phyloP scores from a whole-genome alignment of 208 protist genomes.

The Trypanosomatidae sp. region DNA sequence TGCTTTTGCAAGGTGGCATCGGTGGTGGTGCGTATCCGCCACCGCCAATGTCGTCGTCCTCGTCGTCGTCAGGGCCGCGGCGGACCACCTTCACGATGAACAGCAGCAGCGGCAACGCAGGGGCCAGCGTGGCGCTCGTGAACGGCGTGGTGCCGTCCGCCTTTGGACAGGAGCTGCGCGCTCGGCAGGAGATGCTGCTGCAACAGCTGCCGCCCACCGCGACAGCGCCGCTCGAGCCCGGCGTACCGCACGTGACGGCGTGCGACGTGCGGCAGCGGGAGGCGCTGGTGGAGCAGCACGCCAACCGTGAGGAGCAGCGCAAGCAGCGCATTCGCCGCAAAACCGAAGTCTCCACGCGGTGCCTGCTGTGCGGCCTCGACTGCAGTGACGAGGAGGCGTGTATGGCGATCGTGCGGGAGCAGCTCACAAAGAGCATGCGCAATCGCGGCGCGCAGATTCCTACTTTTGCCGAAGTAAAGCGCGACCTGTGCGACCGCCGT shows the following conservation, averaged over 20 bases:
- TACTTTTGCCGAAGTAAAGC: slow-evolving; percentile 45
- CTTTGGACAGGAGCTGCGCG: slow-evolving; percentile 35
- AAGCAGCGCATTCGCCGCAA: slow-evolving; percentile 69
- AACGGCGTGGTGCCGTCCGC: slow-evolving; percentile 50
- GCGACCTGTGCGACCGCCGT: slow-evolving; percentile 53
- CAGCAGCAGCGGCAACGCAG: slow-evolving; percentile 26
- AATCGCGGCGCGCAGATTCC: slow-evolving; percentile 65
- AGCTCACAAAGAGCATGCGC: slow-evolving; percentile 49
- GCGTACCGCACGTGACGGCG: slow-evolving; percentile 29
- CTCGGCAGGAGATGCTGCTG: slow-evolving; percentile 46
- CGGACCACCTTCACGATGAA: slow-evolving; percentile 59
- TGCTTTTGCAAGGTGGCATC: background rate
- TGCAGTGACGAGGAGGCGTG: slow-evolving; percentile 40
- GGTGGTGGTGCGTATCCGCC: slow-evolving; percentile 17
- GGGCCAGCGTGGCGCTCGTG: slow-evolving; percentile 20
- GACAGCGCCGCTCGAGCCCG: slow-evolving; percentile 36
- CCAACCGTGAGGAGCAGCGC: slow-evolving; percentile 48
- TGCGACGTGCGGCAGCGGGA: slow-evolving; percentile 59
- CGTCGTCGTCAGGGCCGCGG: slow-evolving; percentile 40
- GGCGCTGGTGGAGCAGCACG: slow-evolving; percentile 56
- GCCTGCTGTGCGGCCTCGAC: slow-evolving; percentile 74
- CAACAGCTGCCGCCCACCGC: slow-evolving; percentile 11
- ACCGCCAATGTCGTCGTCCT: slow-evolving; percentile 49
- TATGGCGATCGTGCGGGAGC: slow-evolving; percentile 45
- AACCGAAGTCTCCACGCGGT: slow-evolving; percentile 51